Evolutionary conservation across 148 eudicot genomes (phyloP), one percentile per base, ranked within the genome.

Genomic region (Chenopodium album): DNA sequence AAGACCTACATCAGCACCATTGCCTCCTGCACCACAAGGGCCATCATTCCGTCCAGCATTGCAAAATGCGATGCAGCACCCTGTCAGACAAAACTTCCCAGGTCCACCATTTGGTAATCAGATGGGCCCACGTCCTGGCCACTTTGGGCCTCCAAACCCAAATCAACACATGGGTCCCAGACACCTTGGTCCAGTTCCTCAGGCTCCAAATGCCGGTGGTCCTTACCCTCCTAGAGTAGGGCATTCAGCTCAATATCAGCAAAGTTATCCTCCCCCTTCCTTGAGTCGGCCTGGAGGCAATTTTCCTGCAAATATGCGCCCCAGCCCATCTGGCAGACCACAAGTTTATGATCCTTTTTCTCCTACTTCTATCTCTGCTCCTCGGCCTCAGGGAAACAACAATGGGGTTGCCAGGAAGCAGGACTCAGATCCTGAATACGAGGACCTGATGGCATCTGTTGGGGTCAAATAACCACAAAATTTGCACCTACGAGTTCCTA

Each of bases 361-460:
- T 22, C 98, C 97, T 1, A 87, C 91, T 83, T 82, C 95, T 28
- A 86, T 76, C 8, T 75, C 76, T 22, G 78, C 84, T n/a, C 86
- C 91, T 73, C 88, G 80, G 79, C 85, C 92, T 62, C 88, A 81
- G 80, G 88, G 92, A 76, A 86, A 84, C 80, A 88, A 84, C 81
- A 32, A 37, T 48, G 79, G 82, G 17, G 85, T 69, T 72, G 62
- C 34, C 54, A 85, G 85, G 63, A 92, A 82, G 72, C 91, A 89
- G 87, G 98, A 95, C 52, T 87, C 81, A 78, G 97, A 95, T 84
- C 97, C 98, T 29, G 98, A 95, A 80, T 95, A 95, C 4, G 97
- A 95, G 76, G 94, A 95, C 74, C 83, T 95, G 85, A 93, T 95
- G 98, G 97, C 93, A 72, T 95, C 97, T 20, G 98, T 95, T 82